phyloP scores from a whole-genome alignment of 1,284 basidiomycete species.

The Trichosporon sp. region DNA sequence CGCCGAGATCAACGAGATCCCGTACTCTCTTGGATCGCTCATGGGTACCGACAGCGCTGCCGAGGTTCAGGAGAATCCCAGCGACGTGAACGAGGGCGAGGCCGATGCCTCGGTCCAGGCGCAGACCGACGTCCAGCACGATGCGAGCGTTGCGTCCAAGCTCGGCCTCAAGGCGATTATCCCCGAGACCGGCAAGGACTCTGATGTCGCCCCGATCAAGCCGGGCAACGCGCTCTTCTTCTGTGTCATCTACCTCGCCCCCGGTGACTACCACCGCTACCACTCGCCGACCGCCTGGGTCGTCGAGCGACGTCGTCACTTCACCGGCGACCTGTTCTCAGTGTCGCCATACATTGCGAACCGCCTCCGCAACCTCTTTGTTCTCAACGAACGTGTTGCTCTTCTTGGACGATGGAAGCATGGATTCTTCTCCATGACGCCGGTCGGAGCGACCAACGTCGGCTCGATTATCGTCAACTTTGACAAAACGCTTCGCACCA shows the following conservation, averaged over 20 bases:
- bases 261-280: slow-evolving; percentile 98
- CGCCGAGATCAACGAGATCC: slow-evolving; percentile 94
- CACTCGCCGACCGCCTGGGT: slow-evolving; percentile 96
- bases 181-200: slow-evolving; percentile 58
- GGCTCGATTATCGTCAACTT: slow-evolving; percentile 97
- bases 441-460: slow-evolving; percentile 97
- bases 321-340: slow-evolving; percentile 94
- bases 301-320: slow-evolving; percentile 92
- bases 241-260: slow-evolving; percentile 94
- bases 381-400: slow-evolving; percentile 95
- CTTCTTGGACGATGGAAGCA: slow-evolving; percentile 93
- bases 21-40: slow-evolving; percentile 86
- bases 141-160: slow-evolving; percentile 58
- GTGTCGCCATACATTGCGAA: slow-evolving; percentile 96
- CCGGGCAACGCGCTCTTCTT: slow-evolving; percentile 82
- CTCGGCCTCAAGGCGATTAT: slow-evolving; percentile 58
- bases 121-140: slow-evolving; percentile 64
- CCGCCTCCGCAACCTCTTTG: slow-evolving; percentile 88
- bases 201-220: slow-evolving; percentile 58
- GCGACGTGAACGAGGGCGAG: slow-evolving; percentile 33
- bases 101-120: slow-evolving; percentile 49
- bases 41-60: slow-evolving; percentile 59
- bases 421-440: slow-evolving; percentile 96
- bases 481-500: slow-evolving; percentile 85
- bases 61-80: slow-evolving; percentile 33